phyloP scores from a whole-genome alignment of 352 stramenopile species.

The Globisporangium sylvaticum region DNA sequence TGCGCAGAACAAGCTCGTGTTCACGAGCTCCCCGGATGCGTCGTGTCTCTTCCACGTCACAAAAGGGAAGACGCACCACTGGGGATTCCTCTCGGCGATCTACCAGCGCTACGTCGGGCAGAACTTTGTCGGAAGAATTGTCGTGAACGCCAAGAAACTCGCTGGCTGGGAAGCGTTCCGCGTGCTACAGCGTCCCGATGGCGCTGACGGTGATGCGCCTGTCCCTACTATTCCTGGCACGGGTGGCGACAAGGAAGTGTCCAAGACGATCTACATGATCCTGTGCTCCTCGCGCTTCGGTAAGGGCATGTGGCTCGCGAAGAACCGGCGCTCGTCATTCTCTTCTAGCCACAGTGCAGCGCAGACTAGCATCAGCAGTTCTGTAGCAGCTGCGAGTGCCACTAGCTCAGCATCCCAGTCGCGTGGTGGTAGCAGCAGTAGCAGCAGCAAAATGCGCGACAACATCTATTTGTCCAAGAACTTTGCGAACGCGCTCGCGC shows the following conservation, averaged over 20 bases:
- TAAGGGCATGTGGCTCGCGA: constrained; percentile 78
- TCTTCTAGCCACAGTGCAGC: constrained; percentile 11
- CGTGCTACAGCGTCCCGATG: constrained; percentile 44
- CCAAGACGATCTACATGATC: constrained; percentile 56
- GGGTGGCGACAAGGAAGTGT: constrained; percentile 12
- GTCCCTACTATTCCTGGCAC: background rate
- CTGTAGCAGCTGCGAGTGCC: constrained; percentile 14
- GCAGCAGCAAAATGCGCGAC: constrained; percentile 11
- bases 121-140: constrained; percentile 63
- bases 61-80: constrained; percentile 73
- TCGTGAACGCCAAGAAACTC: constrained; percentile 63
- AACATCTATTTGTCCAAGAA: constrained; percentile 67
- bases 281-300: constrained; percentile 74
- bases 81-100: constrained; percentile 64
- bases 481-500: constrained; percentile 55
- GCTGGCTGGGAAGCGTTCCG: constrained; percentile 71
- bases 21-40: constrained; percentile 51
- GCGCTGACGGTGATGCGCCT: background rate
- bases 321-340: constrained; percentile 25
- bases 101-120: constrained; percentile 69
- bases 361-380: constrained; percentile 7
- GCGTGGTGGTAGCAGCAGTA: background rate
- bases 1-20: constrained; percentile 60
- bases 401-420: background rate
- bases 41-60: constrained; percentile 76